Base-by-base conservation (phyloP, 352 stramenopile genomes). In the Pythium sp. region DNA sequence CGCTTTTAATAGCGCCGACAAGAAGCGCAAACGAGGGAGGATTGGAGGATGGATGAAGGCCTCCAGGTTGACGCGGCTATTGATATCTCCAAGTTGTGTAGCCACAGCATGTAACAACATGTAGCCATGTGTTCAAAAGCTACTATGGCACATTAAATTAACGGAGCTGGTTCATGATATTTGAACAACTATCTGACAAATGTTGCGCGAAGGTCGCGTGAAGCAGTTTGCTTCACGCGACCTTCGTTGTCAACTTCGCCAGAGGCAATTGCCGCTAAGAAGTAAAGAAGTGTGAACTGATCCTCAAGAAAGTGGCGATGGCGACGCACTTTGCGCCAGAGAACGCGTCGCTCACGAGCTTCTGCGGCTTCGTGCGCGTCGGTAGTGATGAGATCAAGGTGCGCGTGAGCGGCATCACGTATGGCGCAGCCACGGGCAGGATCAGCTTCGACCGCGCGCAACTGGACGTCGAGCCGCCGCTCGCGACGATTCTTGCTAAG, bases 361-460 rank as follows among this genome's bases (percentile, higher is more conserved):
- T 84, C 61, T 70, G 72, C 26, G 84, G 80, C 56, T 93, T 81
- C 68, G 72, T 93, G 71, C 74, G 74, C 30, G 77, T 92, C 2
- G 72, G 68, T 15, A 60, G 57, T 11, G 72, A 80, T 28, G 80
- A 93, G 64, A 83, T 86, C 70, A 77, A 75, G 5, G 71, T 91
- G 49, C 71, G 81, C 2, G 72, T 92, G 43, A 66, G 54, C 3
- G 74, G 80, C 46, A 76, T 92, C 18, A 22, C 8, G 28, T 73
- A 78, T 12, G 64, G 7, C 26, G 70, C 18, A 0, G 54, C 57
- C 30, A 72, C 75, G 14, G 54, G 59, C 26, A 73, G 77, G 14
- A 60, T 76, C 46, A 24, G 72, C 22, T 75, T 92, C 32, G 71
- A 80, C 22, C 14, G 18, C 36, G 85, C 83, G 9, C 65, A 75